Percentiles rank a stretch among this genome's conserved stretches.
Conservation (phyloP, 495 filamentous ascomycete genomes). For the Lepidopterella palustris region DNA sequence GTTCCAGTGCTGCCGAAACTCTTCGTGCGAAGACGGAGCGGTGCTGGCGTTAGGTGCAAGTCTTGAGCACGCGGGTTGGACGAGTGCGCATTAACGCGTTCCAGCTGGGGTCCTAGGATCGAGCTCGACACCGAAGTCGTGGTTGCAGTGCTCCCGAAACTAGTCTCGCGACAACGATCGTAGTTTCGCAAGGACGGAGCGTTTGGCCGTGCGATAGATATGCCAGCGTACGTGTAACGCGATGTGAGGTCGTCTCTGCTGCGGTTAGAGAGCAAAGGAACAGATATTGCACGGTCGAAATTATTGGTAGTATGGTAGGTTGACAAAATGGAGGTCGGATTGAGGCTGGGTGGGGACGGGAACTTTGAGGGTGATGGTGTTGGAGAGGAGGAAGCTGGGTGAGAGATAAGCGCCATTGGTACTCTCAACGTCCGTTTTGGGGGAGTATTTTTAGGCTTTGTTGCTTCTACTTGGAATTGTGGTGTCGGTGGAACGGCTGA, state of each 20-base stretch:
- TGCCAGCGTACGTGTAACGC: constrained; percentile 9
- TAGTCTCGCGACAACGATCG: constrained; percentile 8
- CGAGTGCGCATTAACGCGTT: neutral
- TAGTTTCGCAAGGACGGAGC: constrained; percentile 16
- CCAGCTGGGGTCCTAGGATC: constrained; percentile 19
- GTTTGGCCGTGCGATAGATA: constrained; percentile 6
- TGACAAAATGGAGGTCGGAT: neutral
- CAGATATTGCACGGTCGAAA: neutral
- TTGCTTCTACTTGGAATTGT: neutral
- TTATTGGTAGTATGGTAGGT: neutral
- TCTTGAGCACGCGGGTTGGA: neutral
- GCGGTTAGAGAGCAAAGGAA: neutral
- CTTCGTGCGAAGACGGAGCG: too few species aligned
- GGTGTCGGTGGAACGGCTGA: too few species aligned
- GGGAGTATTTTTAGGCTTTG: neutral
- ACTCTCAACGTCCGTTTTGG: neutral
- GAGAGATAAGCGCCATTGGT: neutral
- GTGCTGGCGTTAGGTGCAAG: too few species aligned
- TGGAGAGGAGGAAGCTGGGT: neutral
- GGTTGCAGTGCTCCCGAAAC: constrained; percentile 18
- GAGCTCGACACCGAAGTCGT: constrained; percentile 18
- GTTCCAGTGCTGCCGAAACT: too few species aligned
- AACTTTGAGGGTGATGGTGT: neutral
- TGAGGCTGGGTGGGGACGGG: neutral
- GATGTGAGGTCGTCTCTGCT: constrained; percentile 11